Conservation (phyloP, 2,329 filamentous ascomycete genomes). For the Cercospora sojina region DNA sequence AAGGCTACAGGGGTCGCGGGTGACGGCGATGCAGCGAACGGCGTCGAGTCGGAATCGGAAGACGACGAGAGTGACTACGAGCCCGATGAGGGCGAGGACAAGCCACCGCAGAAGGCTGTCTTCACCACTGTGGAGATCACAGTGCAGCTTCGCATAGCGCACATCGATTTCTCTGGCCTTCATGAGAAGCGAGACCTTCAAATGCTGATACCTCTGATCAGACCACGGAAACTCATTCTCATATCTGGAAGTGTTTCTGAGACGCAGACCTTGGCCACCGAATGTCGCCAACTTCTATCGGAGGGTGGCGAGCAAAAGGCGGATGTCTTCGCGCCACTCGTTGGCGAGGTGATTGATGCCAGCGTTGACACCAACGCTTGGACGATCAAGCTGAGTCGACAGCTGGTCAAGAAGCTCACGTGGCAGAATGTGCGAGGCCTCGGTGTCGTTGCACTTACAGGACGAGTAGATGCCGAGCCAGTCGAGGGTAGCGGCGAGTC, state of each 20-base stretch:
- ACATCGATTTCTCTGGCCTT: constrained; percentile 86
- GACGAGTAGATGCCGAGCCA: constrained; percentile 58
- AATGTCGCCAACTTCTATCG: constrained; percentile 68
- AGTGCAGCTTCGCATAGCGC: constrained; percentile 74
- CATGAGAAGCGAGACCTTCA: constrained; percentile 92
- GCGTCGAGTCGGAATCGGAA: constrained; percentile 27
- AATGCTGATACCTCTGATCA: constrained; percentile 91
- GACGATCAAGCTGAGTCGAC: constrained; percentile 85
- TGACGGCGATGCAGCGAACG: constrained; percentile 19
- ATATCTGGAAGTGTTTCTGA: constrained; percentile 77
- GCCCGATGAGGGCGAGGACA: constrained; percentile 48
- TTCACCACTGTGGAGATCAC: constrained; percentile 63
- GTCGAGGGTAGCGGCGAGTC: constrained; percentile 41
- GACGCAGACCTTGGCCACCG: constrained; percentile 72
- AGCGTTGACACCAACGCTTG: constrained; percentile 98
- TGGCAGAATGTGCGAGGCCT: constrained; percentile 94
- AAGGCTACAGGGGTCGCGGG: constrained; percentile 32
- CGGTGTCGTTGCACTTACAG: constrained; percentile 89
- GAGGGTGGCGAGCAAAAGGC: constrained; percentile 25
- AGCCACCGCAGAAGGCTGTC: constrained; percentile 74
- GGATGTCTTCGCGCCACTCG: constrained; percentile 71
- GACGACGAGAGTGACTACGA: constrained; percentile 53
- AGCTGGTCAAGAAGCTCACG: constrained; percentile 79
- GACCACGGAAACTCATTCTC: constrained; percentile 92
- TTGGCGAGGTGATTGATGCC: constrained; percentile 76